A percentile compares a stretch with the other conserved stretches of the same genome.
phyloP scores from a whole-genome alignment of 2,329 filamentous ascomycete species.

The Paecilomyces fulvus region DNA sequence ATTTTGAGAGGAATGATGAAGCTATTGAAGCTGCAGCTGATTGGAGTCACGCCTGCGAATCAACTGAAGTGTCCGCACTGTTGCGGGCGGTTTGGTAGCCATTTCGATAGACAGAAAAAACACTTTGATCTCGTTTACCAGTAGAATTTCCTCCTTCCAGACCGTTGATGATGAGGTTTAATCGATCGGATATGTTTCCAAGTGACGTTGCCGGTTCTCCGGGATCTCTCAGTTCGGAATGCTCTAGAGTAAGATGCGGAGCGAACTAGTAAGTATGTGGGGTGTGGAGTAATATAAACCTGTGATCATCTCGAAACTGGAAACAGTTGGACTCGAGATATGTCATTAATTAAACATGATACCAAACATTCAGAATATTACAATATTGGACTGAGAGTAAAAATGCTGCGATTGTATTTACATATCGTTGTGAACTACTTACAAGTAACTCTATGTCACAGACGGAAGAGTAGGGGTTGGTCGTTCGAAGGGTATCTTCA shows the following conservation, averaged over 20 bases:
- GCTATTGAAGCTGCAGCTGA: slow-evolving; percentile 22
- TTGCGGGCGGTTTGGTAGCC: not conserved
- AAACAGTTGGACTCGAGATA: too few relatives aligned
- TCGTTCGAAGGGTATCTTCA: not conserved
- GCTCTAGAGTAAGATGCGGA: not conserved
- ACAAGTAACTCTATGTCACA: not conserved
- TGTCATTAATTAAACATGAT: too few relatives aligned
- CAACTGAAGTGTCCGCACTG: not conserved
- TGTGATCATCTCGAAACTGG: too few relatives aligned
- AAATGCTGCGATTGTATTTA: not conserved
- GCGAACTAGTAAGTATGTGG: not conserved
- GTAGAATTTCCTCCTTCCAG: not conserved
- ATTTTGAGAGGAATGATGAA: slow-evolving; percentile 33
- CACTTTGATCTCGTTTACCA: not conserved
- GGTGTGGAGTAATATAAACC: too few relatives aligned
- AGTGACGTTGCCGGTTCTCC: not conserved
- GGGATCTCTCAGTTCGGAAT: not conserved
- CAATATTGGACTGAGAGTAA: not conserved
- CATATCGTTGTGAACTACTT: not conserved
- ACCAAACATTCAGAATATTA: too few relatives aligned
- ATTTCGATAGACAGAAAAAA: not conserved
- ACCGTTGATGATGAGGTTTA: not conserved
- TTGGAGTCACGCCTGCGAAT: not conserved
- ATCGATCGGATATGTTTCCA: not conserved
- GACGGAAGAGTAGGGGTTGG: not conserved